Percentiles rank a stretch among this genome's conserved stretches.
Evolutionary conservation across 1,284 basidiomycete species (phyloP).

Genomic region (Tetrapyrgos nigripes): DNA sequence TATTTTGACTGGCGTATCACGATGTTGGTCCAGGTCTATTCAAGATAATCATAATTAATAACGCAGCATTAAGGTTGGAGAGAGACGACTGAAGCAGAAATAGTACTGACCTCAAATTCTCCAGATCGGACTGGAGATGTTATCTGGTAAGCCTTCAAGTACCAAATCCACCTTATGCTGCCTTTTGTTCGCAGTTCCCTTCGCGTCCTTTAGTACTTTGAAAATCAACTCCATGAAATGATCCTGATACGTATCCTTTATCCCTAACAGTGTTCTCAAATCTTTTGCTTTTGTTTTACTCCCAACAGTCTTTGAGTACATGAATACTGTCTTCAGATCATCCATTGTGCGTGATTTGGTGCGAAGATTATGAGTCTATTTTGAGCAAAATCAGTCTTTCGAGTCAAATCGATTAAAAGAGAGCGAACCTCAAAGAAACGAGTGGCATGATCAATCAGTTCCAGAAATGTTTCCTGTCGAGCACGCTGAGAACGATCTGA

Average conservation of each 20-base stretch:
- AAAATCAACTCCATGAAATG: conserved; percentile 3
- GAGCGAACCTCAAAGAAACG: neutral
- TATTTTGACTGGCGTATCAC: conserved; percentile 42
- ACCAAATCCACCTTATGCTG: neutral
- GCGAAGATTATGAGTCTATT: neutral
- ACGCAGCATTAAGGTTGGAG: neutral
- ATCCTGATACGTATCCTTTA: conserved; percentile 14
- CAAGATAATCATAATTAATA: neutral
- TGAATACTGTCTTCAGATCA: neutral
- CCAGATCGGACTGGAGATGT: conserved; percentile 13
- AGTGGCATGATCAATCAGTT: neutral
- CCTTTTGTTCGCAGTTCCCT: neutral
- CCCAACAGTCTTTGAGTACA: neutral
- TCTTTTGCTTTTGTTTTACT: neutral
- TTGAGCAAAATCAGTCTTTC: neutral
- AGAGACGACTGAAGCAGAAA: neutral
- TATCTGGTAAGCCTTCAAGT: conserved; percentile 1
- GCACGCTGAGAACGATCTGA: neutral
- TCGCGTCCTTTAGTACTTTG: neutral
- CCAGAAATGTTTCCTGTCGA: neutral
- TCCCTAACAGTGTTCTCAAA: conserved; percentile 3
- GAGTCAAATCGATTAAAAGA: neutral
- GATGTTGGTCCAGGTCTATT: conserved; percentile 37
- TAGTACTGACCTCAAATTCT: conserved; percentile 1
- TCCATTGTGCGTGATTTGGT: neutral